These are phyloP conservation scores for Globisporangium mamillatum DNA, from an alignment of 352 stramenopile genomes.

Conservation along the genomic window DNA sequence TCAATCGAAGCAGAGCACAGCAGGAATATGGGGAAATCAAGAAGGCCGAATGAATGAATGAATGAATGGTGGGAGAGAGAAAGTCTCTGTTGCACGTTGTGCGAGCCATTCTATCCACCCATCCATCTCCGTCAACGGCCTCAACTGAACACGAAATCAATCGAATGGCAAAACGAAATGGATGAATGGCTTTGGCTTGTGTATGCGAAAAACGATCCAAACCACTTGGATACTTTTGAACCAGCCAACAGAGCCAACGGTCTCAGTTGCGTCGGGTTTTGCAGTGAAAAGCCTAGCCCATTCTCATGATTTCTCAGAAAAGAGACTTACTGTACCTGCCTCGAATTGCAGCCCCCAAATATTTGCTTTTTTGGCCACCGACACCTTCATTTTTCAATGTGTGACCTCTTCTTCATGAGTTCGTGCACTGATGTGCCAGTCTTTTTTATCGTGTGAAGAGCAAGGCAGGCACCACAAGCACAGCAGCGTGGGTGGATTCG, in stretches of 20 bases:
- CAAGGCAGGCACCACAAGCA: neutral
- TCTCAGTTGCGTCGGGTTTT: slow-evolving; percentile 12
- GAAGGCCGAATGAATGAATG: neutral
- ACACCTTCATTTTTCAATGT: neutral
- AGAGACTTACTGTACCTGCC: neutral
- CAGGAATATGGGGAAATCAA: neutral
- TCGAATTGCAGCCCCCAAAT: slow-evolving; percentile 4
- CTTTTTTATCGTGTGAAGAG: neutral
- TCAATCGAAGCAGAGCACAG: neutral
- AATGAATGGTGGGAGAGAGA: neutral
- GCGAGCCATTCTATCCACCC: neutral
- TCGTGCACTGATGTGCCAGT: no score
- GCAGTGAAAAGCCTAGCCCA: slow-evolving; percentile 11
- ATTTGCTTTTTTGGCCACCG: neutral
- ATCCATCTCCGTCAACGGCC: neutral
- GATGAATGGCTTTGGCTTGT: neutral
- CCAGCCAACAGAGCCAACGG: neutral
- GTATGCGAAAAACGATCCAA: slow-evolving; percentile 10
- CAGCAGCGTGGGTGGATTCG: neutral
- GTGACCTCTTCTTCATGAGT: neutral
- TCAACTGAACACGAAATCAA: neutral
- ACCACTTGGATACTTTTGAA: neutral
- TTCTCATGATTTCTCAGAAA: slow-evolving; percentile 1
- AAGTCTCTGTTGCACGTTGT: neutral
- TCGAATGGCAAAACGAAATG: neutral